Conservation (phyloP, 1,284 basidiomycete genomes). For the Volvariella volvacea region DNA sequence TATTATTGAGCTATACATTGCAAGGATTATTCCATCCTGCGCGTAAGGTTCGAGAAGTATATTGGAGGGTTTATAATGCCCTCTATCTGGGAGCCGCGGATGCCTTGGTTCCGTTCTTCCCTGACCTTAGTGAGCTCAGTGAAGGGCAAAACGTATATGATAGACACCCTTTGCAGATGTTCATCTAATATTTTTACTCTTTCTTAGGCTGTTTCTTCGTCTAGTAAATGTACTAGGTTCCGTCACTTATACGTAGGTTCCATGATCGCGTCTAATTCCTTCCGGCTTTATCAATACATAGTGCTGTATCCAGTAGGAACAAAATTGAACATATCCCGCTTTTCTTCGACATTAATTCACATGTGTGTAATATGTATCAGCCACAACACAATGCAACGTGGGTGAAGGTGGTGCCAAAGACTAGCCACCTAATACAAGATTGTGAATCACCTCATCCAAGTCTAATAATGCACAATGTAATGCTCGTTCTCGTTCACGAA, state of each 20-base stretch:
- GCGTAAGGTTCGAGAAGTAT: slow-evolving; percentile 92
- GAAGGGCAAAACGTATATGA: slow-evolving; percentile 88
- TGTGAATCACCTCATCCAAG: not conserved
- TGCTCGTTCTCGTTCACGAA: slow-evolving; percentile 18
- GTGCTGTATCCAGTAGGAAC: no score
- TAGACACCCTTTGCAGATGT: slow-evolving; percentile 77
- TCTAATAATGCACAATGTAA: not conserved
- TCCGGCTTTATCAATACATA: no score
- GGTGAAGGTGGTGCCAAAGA: no score
- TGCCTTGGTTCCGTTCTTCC: slow-evolving; percentile 92
- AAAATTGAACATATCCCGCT: no score
- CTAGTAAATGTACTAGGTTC: not conserved
- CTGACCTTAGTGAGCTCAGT: slow-evolving; percentile 79
- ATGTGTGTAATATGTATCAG: no score
- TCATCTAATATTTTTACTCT: slow-evolving; percentile 43
- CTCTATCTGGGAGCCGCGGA: slow-evolving; percentile 86
- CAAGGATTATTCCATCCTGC: slow-evolving; percentile 96
- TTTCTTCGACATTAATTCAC: no score
- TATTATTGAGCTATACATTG: slow-evolving; percentile 85
- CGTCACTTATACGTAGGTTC: no score
- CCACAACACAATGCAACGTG: no score
- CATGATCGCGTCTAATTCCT: no score
- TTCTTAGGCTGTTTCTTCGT: not conserved
- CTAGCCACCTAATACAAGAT: no score
- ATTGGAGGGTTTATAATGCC: slow-evolving; percentile 92